phyloP scores from a whole-genome alignment of 2,329 filamentous ascomycete genomes.

The Aspergillus arachidicola region DNA sequence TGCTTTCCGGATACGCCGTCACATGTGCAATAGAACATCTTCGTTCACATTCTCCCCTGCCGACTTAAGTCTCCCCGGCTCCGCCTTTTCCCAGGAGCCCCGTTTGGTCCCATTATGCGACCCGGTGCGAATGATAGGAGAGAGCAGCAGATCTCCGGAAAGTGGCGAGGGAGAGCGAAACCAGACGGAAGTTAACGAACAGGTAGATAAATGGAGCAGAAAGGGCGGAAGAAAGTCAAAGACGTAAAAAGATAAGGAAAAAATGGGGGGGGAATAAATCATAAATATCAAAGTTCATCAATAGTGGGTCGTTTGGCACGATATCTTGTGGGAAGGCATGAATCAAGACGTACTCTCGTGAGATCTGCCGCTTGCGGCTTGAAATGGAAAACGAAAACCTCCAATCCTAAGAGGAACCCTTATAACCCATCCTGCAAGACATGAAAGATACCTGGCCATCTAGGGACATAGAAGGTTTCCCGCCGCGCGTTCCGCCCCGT shows the following conservation, averaged over 20 bases:
- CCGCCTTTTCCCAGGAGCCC: neutral
- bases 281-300: conserved; percentile 34
- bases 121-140: neutral
- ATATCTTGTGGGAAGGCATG: conserved; percentile 40
- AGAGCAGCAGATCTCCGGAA: neutral
- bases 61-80: neutral
- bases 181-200: conserved; percentile 5
- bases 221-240: neutral
- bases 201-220: conserved; percentile 7
- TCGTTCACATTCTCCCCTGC: neutral
- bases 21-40: conserved; percentile 22
- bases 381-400: conserved; percentile 12
- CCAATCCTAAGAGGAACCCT: conserved; percentile 16
- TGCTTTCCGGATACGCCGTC: conserved; percentile 29
- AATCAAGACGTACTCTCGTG: conserved; percentile 33
- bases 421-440: conserved; percentile 17
- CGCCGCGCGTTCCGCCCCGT: conserved; percentile 14
- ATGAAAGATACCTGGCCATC: conserved; percentile 15
- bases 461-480: neutral
- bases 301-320: conserved; percentile 37
- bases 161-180: conserved; percentile 1
- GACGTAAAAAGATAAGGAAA: conserved; percentile 8
- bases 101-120: neutral
- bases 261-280: conserved; percentile 9
- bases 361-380: conserved; percentile 26